Percentiles rank a stretch among this genome's conserved stretches.
These are phyloP conservation scores for Camellia sinensis DNA, from an alignment of 148 eudicot species.

Conservation along the genomic window DNA sequence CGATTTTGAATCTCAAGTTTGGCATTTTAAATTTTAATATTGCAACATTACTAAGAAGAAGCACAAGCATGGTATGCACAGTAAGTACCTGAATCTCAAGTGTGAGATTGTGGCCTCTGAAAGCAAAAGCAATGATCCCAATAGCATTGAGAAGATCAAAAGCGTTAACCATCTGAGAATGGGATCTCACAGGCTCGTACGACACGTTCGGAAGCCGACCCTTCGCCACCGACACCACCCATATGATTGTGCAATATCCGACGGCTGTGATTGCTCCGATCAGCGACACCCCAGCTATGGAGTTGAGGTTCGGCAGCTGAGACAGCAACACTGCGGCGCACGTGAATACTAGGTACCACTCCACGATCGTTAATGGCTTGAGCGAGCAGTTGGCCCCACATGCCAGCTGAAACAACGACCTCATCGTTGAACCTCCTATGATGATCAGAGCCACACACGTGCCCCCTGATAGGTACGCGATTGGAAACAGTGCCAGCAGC, in stretches of 20 bases:
- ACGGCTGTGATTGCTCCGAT: constrained; percentile 78
- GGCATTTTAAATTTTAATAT: too few species aligned
- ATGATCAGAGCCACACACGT: constrained; percentile 68
- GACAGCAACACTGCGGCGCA: constrained; percentile 66
- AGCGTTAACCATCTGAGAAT: constrained; percentile 31
- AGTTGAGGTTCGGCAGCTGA: constrained; percentile 83
- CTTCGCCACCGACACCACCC: constrained; percentile 64
- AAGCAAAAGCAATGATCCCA: constrained; percentile 84
- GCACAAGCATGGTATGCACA: neutral
- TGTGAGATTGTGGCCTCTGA: constrained; percentile 79
- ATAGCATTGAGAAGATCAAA: constrained; percentile 73
- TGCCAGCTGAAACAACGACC: constrained; percentile 36
- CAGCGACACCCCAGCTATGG: constrained; percentile 85
- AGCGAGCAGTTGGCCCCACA: constrained; percentile 51
- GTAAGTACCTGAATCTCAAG: constrained; percentile 80
- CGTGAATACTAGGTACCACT: constrained; percentile 85
- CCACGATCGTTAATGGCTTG: constrained; percentile 48
- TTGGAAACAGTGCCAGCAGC: constrained; percentile 52
- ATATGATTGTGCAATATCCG: constrained; percentile 61
- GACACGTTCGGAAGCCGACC: constrained; percentile 62
- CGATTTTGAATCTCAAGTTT: too few species aligned
- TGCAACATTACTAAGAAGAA: neutral
- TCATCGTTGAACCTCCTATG: constrained; percentile 54
- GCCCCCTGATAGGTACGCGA: constrained; percentile 71
- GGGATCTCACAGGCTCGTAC: constrained; percentile 40